Conservation (phyloP, 352 stramenopile species). For the Paralagenidium karlingii region DNA sequence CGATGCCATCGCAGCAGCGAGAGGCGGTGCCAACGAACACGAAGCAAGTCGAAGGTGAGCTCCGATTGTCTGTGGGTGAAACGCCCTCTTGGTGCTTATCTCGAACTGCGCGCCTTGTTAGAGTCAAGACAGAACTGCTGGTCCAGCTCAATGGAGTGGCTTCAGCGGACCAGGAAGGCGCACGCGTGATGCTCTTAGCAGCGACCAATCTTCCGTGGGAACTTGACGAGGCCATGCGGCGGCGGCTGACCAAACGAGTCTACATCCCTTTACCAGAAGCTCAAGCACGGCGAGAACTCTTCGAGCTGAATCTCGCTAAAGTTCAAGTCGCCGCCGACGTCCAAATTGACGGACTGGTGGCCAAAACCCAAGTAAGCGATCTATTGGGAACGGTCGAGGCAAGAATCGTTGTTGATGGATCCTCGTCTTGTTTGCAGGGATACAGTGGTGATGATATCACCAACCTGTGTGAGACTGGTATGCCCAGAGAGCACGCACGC, state of each 20-base stretch:
- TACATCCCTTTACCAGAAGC: conserved; percentile 11
- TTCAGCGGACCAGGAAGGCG: conserved; percentile 9
- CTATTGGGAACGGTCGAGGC: not conserved
- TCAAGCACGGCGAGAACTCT: conserved; percentile 8
- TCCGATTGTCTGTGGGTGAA: no score
- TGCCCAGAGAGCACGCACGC: not conserved
- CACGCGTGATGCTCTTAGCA: conserved; percentile 56
- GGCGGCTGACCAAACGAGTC: conserved; percentile 90
- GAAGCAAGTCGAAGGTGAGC: no score
- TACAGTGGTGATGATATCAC: conserved; percentile 50
- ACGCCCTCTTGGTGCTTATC: no score
- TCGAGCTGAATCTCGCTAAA: conserved; percentile 16
- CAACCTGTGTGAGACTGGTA: conserved; percentile 32
- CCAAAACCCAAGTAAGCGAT: conserved; percentile 25
- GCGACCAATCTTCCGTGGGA: conserved; percentile 91
- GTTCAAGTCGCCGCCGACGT: conserved; percentile 33
- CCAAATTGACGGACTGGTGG: conserved; percentile 39
- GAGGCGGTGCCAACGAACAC: conserved; percentile 91
- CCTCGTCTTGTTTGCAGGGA: conserved; percentile 7
- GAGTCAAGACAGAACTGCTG: conserved; percentile 86
- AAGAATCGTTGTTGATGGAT: not conserved
- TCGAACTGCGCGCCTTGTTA: no score
- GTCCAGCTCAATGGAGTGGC: conserved; percentile 85
- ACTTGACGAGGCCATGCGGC: conserved; percentile 82
- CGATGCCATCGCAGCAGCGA: conserved; percentile 98